Conservation (phyloP, 805 yeast species). For the Myxozyma lipomycoides region DNA sequence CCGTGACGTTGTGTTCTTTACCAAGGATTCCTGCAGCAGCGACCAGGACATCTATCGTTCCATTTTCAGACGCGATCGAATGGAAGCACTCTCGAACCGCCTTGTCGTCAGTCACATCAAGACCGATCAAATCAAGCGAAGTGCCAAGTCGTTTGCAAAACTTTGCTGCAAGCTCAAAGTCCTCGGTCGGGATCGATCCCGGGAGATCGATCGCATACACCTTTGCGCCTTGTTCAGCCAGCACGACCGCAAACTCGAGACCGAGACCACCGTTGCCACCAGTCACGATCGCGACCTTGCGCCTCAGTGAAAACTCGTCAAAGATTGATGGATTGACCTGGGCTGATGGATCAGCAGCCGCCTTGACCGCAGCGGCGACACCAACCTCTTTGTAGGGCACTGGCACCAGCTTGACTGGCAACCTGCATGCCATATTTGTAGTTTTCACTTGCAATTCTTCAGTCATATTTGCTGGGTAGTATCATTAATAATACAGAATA, state of each 20-base stretch:
- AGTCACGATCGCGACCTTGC: slow-evolving; percentile 68
- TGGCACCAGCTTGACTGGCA: slow-evolving; percentile 14
- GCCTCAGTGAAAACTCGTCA: slow-evolving; percentile 41
- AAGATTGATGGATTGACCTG: slow-evolving; percentile 32
- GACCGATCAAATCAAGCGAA: slow-evolving; percentile 39
- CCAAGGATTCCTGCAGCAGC: slow-evolving; percentile 75
- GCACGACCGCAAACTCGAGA: slow-evolving; percentile 66
- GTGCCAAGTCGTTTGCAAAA: slow-evolving; percentile 31
- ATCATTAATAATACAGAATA: too few species aligned
- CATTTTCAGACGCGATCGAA: slow-evolving; percentile 44
- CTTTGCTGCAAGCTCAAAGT: slow-evolving; percentile 29
- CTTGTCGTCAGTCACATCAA: slow-evolving; percentile 50
- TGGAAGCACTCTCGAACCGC: slow-evolving; percentile 43
- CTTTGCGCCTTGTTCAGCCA: slow-evolving; percentile 77
- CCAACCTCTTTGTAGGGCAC: slow-evolving; percentile 33
- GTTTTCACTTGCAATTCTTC: background rate
- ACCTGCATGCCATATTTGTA: background rate
- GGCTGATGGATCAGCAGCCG: slow-evolving; percentile 29
- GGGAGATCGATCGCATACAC: slow-evolving; percentile 44
- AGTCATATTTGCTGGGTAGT: too few species aligned
- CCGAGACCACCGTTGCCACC: slow-evolving; percentile 86
- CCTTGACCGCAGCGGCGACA: slow-evolving; percentile 33
- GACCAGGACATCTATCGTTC: slow-evolving; percentile 58
- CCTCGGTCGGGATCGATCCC: slow-evolving; percentile 29
- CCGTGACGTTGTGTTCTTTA: slow-evolving; percentile 46